Conservation (phyloP, 805 yeast species). For the Spathaspora sp. region DNA sequence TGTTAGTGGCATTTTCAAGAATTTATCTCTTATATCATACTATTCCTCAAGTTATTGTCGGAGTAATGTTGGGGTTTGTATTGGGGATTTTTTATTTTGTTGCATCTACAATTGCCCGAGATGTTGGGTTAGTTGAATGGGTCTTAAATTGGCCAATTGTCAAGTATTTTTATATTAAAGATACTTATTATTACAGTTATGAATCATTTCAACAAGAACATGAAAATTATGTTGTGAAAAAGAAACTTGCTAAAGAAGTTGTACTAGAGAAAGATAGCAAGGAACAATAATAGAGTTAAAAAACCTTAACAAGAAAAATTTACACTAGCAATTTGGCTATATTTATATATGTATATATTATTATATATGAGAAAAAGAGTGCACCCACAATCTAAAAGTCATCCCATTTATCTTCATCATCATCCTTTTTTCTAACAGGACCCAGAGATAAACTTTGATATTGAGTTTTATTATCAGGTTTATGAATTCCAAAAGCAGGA, state of each 20-base stretch:
- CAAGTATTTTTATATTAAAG: slow-evolving; percentile 52
- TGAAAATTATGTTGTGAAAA: slow-evolving; percentile 12
- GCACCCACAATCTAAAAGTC: slow-evolving; percentile 39
- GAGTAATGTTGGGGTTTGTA: slow-evolving; percentile 58
- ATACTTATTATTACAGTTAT: slow-evolving; percentile 51
- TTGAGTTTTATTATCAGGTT: slow-evolving; percentile 57
- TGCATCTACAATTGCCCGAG: slow-evolving; percentile 52
- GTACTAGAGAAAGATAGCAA: neutral
- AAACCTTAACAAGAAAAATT: neutral
- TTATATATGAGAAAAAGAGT: neutral
- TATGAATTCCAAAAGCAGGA: slow-evolving; percentile 65
- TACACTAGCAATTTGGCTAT: neutral
- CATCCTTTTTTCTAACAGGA: slow-evolving; percentile 33
- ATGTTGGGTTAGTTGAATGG: slow-evolving; percentile 65
- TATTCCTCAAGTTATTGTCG: slow-evolving; percentile 67
- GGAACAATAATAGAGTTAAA: neutral
- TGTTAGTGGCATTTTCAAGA: slow-evolving; percentile 62
- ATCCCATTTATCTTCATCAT: slow-evolving; percentile 66
- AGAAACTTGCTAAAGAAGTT: slow-evolving; percentile 1
- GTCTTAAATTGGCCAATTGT: slow-evolving; percentile 56
- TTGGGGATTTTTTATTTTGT: slow-evolving; percentile 59
- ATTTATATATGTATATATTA: neutral
- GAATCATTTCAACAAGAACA: slow-evolving; percentile 47
- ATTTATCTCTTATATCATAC: slow-evolving; percentile 79
- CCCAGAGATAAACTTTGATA: slow-evolving; percentile 47